phyloP scores from a whole-genome alignment of 2,329 filamentous ascomycete genomes.

The Stylonectria norvegica region DNA sequence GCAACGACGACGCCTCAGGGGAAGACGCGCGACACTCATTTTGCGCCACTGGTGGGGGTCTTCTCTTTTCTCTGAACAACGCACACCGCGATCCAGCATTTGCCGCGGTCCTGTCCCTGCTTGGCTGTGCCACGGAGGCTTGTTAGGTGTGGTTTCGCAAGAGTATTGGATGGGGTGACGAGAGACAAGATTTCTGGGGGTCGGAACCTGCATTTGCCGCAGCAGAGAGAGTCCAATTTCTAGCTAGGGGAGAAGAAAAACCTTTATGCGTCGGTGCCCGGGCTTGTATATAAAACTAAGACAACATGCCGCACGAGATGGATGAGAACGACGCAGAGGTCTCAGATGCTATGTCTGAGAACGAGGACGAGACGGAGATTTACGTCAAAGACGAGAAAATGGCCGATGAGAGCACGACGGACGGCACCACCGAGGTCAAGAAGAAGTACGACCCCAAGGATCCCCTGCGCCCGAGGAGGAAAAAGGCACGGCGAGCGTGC shows the following conservation, averaged over 20 bases:
- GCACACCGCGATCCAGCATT: slow-evolving; percentile 17
- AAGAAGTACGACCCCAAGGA: slow-evolving; percentile 83
- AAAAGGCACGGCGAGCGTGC: slow-evolving; percentile 94
- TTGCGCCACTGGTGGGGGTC: slow-evolving; percentile 21
- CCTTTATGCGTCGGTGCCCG: slow-evolving; percentile 15
- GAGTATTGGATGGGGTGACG: slow-evolving; percentile 25
- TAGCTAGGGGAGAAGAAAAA: slow-evolving; percentile 20
- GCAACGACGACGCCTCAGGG: neutral
- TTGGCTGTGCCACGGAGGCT: slow-evolving; percentile 32
- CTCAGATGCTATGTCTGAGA: slow-evolving; percentile 58
- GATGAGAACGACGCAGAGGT: slow-evolving; percentile 52
- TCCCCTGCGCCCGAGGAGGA: slow-evolving; percentile 80
- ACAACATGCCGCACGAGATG: slow-evolving; percentile 54
- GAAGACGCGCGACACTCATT: neutral
- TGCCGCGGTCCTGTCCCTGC: slow-evolving; percentile 22
- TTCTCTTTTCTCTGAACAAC: slow-evolving; percentile 15
- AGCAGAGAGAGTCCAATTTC: slow-evolving; percentile 15
- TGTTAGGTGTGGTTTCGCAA: slow-evolving; percentile 35
- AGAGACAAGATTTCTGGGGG: slow-evolving; percentile 25
- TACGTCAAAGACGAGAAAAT: slow-evolving; percentile 45
- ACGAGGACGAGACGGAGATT: slow-evolving; percentile 52
- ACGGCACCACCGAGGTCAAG: slow-evolving; percentile 52
- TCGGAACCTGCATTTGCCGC: slow-evolving; percentile 33
- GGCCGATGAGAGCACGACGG: slow-evolving; percentile 45
- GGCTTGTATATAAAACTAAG: slow-evolving; percentile 46